These are phyloP conservation scores for Penicillium sp. DNA, from an alignment of 2,329 filamentous ascomycete species.

Conservation along the genomic window DNA sequence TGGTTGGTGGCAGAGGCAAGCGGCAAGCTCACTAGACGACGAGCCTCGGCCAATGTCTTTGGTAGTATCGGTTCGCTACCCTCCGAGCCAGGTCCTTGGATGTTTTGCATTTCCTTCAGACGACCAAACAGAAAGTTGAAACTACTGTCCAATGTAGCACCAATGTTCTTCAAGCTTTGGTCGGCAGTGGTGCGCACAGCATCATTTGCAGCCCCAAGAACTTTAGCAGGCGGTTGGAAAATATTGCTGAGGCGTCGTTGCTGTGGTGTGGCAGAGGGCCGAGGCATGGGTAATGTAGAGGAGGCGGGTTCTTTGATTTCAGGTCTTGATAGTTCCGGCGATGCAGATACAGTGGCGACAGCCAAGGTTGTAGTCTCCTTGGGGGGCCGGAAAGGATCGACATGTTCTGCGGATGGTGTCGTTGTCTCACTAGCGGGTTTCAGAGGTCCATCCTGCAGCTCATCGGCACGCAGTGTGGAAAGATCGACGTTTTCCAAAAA, in stretches of 20 bases:
- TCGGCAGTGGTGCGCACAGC: constrained; percentile 85
- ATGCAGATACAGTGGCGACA: constrained; percentile 30
- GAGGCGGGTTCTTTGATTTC: constrained; percentile 32
- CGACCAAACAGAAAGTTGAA: constrained; percentile 92
- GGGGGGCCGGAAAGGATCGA: constrained; percentile 26
- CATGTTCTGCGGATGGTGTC: constrained; percentile 26
- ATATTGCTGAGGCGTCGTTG: constrained; percentile 80
- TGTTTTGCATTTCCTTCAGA: constrained; percentile 66
- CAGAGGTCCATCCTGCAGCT: constrained; percentile 65
- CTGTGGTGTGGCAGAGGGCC: constrained; percentile 48
- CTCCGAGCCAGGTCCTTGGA: constrained; percentile 47
- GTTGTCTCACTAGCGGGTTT: constrained; percentile 50
- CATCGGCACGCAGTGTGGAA: constrained; percentile 79
- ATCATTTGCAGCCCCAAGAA: constrained; percentile 78
- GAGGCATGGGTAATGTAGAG: constrained; percentile 35
- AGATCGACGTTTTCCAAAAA: constrained; percentile 96
- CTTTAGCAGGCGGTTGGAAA: constrained; percentile 78
- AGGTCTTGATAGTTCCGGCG: constrained; percentile 34
- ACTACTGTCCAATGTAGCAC: constrained; percentile 83
- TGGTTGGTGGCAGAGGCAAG: constrained; percentile 50
- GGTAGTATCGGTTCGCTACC: constrained; percentile 60
- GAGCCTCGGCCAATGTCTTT: constrained; percentile 88
- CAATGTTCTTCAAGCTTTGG: constrained; percentile 87
- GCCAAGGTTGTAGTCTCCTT: constrained; percentile 30
- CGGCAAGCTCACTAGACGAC: constrained; percentile 73